phyloP scores from a whole-genome alignment of 2,329 filamentous ascomycete genomes.

The Cladophialophora exuberans region DNA sequence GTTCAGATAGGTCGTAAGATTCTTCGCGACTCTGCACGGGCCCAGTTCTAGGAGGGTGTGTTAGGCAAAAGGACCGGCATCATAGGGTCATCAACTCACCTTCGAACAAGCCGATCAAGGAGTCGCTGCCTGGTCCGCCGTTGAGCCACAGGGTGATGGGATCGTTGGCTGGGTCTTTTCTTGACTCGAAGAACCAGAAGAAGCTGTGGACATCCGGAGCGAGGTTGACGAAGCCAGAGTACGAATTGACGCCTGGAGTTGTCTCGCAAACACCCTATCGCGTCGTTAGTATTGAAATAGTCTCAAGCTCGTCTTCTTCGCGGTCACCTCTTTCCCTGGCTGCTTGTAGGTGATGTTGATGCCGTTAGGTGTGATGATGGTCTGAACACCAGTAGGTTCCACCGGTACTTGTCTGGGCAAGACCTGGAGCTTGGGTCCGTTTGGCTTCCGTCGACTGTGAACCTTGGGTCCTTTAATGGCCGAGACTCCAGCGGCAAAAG shows the following conservation, averaged over 20 bases:
- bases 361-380: conserved; percentile 45
- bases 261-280: conserved; percentile 53
- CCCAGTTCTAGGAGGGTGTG: conserved; percentile 40
- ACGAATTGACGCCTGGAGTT: conserved; percentile 59
- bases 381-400: conserved; percentile 43
- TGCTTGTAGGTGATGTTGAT: conserved; percentile 63
- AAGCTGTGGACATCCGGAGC: conserved; percentile 55
- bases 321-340: conserved; percentile 50
- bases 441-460: conserved; percentile 21
- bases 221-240: conserved; percentile 60
- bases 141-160: conserved; percentile 49
- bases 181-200: conserved; percentile 62
- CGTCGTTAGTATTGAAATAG: neutral
- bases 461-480: conserved; percentile 25
- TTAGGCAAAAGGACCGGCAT: neutral
- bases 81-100: conserved; percentile 32
- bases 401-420: conserved; percentile 41
- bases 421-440: conserved; percentile 25
- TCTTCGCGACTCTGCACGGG: conserved; percentile 49
- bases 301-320: no score
- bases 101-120: conserved; percentile 47
- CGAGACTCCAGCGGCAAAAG: conserved; percentile 13
- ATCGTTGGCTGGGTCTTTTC: conserved; percentile 52
- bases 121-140: conserved; percentile 47
- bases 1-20: conserved; percentile 54